Evolutionary conservation across 1,284 basidiomycete species (phyloP).

Genomic region (Peniophora sp.): DNA sequence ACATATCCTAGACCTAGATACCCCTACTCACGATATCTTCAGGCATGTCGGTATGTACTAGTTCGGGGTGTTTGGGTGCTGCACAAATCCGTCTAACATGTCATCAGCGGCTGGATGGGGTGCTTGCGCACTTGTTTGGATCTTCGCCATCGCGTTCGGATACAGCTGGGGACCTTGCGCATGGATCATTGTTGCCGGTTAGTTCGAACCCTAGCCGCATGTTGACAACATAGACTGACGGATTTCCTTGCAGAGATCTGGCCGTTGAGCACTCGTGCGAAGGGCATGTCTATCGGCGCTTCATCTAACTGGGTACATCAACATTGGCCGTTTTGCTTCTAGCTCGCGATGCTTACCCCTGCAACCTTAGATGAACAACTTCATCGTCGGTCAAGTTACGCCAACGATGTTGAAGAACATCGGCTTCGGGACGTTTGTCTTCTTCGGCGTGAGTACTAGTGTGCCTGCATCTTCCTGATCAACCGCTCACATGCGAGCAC

Average conservation of each 20-base stretch:
- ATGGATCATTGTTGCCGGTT: too few relatives aligned
- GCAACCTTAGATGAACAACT: slow-evolving; percentile 59
- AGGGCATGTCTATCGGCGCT: slow-evolving; percentile 61
- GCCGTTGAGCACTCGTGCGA: slow-evolving; percentile 60
- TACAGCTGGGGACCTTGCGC: slow-evolving; percentile 50
- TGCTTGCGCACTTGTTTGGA: slow-evolving; percentile 58
- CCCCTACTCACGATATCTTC: not conserved
- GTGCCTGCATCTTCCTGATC: not conserved
- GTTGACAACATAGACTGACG: slow-evolving; percentile 40
- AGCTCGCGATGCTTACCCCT: not conserved
- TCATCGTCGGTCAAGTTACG: slow-evolving; percentile 53
- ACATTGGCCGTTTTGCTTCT: not conserved
- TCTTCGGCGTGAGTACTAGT: slow-evolving; percentile 47
- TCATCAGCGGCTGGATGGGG: slow-evolving; percentile 51
- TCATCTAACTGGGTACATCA: slow-evolving; percentile 60
- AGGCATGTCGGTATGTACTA: slow-evolving; percentile 24
- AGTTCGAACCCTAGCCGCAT: not conserved
- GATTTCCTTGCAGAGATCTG: slow-evolving; percentile 61
- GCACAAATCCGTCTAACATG: slow-evolving; percentile 7
- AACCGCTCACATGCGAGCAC: slow-evolving; percentile 4
- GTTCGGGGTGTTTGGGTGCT: not conserved
- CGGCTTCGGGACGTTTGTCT: slow-evolving; percentile 59
- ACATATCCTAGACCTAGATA: not conserved
- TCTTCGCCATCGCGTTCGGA: slow-evolving; percentile 60
- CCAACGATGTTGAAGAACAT: slow-evolving; percentile 54